Evolutionary conservation across 2,329 filamentous ascomycete genomes (phyloP).

Genomic region (Magnaporthales sp.): DNA sequence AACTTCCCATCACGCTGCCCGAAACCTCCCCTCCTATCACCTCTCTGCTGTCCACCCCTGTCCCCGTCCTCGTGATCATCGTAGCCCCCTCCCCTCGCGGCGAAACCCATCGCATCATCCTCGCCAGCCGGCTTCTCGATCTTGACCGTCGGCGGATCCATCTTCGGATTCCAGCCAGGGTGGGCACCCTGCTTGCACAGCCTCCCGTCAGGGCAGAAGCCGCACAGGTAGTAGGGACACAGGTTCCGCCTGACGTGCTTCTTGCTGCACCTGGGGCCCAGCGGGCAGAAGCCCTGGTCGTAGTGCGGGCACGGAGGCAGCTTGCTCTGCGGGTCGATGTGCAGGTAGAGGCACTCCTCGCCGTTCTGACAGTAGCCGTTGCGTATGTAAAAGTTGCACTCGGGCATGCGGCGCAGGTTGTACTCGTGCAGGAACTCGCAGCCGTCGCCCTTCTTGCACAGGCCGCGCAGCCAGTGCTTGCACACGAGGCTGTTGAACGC

Average conservation of each 20-base stretch:
- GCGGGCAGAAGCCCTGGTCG: constrained; percentile 86
- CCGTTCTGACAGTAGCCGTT: constrained; percentile 95
- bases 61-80: constrained; percentile 22
- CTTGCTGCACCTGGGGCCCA: constrained; percentile 80
- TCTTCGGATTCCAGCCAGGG: constrained; percentile 68
- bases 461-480: constrained; percentile 95
- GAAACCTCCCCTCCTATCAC: constrained; percentile 13
- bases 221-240: constrained; percentile 80
- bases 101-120: constrained; percentile 41
- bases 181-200: constrained; percentile 75
- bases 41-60: constrained; percentile 10
- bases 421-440: constrained; percentile 99
- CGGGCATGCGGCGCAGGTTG: constrained; percentile 95
- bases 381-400: constrained; percentile 92
- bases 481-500: constrained; percentile 81
- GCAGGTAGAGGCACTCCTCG: constrained; percentile 90
- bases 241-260: constrained; percentile 77
- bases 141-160: constrained; percentile 68
- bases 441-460: constrained; percentile 94
- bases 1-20: constrained; percentile 21
- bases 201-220: constrained; percentile 81
- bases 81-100: constrained; percentile 15
- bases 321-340: constrained; percentile 76
- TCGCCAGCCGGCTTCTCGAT: constrained; percentile 50
- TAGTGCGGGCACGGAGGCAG: constrained; percentile 82